These are phyloP conservation scores for Cercospora brassicicola DNA, from an alignment of 2,329 filamentous ascomycete genomes.

Conservation along the genomic window DNA sequence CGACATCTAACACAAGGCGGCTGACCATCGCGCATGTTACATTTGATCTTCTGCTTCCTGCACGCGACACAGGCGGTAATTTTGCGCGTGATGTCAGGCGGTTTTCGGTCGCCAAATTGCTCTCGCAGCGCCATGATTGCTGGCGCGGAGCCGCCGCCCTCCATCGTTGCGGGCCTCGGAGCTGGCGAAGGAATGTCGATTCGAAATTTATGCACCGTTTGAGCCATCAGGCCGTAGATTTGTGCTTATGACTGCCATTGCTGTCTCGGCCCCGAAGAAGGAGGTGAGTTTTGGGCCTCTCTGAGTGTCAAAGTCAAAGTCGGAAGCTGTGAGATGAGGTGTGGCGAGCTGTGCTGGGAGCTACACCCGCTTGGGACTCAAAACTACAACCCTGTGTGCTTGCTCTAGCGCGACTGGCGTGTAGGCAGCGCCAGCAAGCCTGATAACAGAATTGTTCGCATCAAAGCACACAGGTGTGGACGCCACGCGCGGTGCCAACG, in stretches of 20 bases:
- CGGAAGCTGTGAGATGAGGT: constrained; percentile 3
- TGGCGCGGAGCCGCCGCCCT: constrained; percentile 22
- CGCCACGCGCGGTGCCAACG: not conserved
- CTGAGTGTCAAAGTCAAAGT: not conserved
- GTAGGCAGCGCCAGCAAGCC: not conserved
- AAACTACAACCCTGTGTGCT: not conserved
- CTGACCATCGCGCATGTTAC: constrained; percentile 43
- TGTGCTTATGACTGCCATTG: not conserved
- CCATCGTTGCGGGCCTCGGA: not conserved
- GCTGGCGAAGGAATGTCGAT: not conserved
- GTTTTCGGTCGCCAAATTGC: constrained; percentile 28
- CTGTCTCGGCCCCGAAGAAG: constrained; percentile 7
- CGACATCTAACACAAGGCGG: constrained; percentile 38
- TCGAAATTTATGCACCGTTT: not conserved
- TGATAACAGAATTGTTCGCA: not conserved
- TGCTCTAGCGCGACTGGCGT: not conserved
- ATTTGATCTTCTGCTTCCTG: constrained; percentile 48
- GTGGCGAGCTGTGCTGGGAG: not conserved
- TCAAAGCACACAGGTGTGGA: not conserved
- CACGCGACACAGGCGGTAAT: constrained; percentile 45
- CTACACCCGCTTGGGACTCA: not conserved
- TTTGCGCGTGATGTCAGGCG: constrained; percentile 35
- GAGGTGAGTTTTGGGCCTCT: not conserved
- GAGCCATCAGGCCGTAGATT: not conserved
- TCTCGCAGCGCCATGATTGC: constrained; percentile 26